These are phyloP conservation scores for Monoraphidium neglectum DNA, from an alignment of 139 green algal genomes.

Conservation along the genomic window DNA sequence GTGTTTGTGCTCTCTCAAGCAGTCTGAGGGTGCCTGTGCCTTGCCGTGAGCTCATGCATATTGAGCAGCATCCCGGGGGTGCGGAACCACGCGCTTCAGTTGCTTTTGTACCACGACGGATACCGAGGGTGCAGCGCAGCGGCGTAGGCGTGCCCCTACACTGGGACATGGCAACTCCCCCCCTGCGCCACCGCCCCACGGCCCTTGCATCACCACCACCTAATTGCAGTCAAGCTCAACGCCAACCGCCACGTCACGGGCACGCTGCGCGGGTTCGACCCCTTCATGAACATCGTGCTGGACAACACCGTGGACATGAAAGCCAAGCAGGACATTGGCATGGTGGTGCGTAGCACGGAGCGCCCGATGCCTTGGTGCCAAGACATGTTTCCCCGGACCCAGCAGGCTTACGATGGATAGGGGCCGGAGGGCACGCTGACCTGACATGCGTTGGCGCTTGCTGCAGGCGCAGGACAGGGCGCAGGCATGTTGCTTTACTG, in stretches of 20 bases:
- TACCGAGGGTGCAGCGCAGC: too few species aligned
- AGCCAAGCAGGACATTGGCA: constrained; percentile 91
- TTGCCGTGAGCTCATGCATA: neutral
- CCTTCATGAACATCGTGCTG: constrained; percentile 99
- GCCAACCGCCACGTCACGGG: constrained; percentile 93
- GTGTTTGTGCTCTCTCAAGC: neutral
- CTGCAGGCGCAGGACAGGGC: too few species aligned
- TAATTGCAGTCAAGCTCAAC: constrained; percentile 84
- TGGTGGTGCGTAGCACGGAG: constrained; percentile 95
- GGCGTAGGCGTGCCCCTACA: too few species aligned
- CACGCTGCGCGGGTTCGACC: constrained; percentile 95
- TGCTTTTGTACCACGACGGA: neutral
- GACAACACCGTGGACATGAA: constrained; percentile 94
- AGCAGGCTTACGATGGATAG: neutral
- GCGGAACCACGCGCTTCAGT: neutral
- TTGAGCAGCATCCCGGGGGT: neutral
- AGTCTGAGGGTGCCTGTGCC: neutral
- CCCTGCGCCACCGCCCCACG: neutral
- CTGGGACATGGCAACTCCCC: too few species aligned
- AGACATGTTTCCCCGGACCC: neutral
- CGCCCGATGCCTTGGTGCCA: too few species aligned
- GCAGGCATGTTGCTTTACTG: too few species aligned
- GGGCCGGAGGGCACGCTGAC: neutral
- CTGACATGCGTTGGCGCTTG: too few species aligned
- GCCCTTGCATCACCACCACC: neutral